phyloP scores from a whole-genome alignment of 1,284 basidiomycete genomes.

The Puccinia coronata region DNA sequence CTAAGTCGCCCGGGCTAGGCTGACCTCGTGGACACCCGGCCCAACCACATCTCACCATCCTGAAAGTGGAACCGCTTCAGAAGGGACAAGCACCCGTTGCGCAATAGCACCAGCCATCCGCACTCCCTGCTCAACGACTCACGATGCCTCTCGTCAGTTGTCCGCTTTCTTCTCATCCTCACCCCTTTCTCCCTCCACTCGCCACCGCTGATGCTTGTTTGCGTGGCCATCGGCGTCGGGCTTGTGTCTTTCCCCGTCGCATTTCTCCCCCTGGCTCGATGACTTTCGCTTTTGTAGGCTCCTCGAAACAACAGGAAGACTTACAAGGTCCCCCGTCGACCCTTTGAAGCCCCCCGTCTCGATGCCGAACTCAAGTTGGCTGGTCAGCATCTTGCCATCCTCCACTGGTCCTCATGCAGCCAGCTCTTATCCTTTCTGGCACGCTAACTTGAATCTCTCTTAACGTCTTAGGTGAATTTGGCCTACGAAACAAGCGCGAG shows the following conservation, averaged over 20 bases:
- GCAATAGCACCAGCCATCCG: not conserved
- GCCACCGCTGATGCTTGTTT: too few relatives aligned
- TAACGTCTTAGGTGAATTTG: conserved; percentile 92
- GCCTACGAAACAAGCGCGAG: conserved; percentile 99
- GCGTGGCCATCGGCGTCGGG: too few relatives aligned
- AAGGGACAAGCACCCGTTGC: too few relatives aligned
- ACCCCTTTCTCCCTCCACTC: too few relatives aligned
- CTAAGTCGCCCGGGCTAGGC: too few relatives aligned
- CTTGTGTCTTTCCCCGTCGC: too few relatives aligned
- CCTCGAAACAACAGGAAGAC: conserved; percentile 85
- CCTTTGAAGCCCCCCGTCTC: conserved; percentile 96
- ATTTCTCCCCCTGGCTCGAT: too few relatives aligned
- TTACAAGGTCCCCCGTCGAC: conserved; percentile 97
- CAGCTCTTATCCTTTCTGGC: not conserved
- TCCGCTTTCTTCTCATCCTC: not conserved
- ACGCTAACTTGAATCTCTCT: conserved; percentile 57
- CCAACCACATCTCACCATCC: not conserved
- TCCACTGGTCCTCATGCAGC: not conserved
- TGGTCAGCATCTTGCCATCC: conserved; percentile 38
- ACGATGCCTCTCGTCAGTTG: conserved; percentile 48
- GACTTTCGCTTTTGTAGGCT: conserved; percentile 64
- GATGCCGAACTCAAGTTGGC: conserved; percentile 96
- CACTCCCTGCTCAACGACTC: not conserved
- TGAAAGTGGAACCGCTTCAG: too few relatives aligned
- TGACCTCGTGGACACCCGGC: too few relatives aligned